phyloP scores from a whole-genome alignment of 805 yeast genomes.

The Saccharomycopsis vini region DNA sequence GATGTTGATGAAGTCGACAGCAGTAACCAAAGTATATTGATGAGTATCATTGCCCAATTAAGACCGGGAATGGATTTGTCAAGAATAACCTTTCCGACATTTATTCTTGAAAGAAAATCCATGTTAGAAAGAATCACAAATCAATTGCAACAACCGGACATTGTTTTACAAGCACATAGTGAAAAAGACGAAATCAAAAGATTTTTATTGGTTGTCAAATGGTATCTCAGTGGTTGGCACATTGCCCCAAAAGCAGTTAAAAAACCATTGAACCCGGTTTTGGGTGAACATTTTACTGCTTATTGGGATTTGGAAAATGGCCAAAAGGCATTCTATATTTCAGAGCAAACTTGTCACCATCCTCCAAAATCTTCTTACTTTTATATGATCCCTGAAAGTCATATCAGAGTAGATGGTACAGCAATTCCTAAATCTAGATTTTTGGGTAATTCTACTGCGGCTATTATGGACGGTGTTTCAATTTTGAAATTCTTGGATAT shows the following conservation, averaged over 20 bases:
- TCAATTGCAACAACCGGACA: conserved; percentile 69
- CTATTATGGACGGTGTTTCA: conserved; percentile 90
- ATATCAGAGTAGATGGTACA: conserved; percentile 82
- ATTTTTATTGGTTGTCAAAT: conserved; percentile 64
- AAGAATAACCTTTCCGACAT: conserved; percentile 89
- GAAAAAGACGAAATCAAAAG: conserved; percentile 53
- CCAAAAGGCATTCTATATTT: conserved; percentile 67
- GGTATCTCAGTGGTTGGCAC: conserved; percentile 97
- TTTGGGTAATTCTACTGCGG: conserved; percentile 93
- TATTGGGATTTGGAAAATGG: conserved; percentile 83
- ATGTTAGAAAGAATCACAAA: conserved; percentile 95
- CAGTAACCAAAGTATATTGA: conserved; percentile 76
- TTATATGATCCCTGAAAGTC: conserved; percentile 71
- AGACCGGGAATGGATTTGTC: conserved; percentile 89
- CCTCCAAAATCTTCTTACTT: conserved; percentile 97
- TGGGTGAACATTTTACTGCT: conserved; percentile 85
- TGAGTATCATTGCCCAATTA: conserved; percentile 83
- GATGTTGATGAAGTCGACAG: conserved; percentile 90
- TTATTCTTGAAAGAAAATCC: conserved; percentile 87
- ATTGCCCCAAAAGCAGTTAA: conserved; percentile 98
- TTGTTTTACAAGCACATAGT: conserved; percentile 60
- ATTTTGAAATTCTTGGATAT: conserved; percentile 59
- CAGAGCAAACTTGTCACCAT: conserved; percentile 96
- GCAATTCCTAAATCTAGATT: conserved; percentile 82
- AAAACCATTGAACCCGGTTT: conserved; percentile 89